These are phyloP conservation scores for Talaromyces albobiverticillius DNA, from an alignment of 2,329 filamentous ascomycete genomes.

Conservation along the genomic window DNA sequence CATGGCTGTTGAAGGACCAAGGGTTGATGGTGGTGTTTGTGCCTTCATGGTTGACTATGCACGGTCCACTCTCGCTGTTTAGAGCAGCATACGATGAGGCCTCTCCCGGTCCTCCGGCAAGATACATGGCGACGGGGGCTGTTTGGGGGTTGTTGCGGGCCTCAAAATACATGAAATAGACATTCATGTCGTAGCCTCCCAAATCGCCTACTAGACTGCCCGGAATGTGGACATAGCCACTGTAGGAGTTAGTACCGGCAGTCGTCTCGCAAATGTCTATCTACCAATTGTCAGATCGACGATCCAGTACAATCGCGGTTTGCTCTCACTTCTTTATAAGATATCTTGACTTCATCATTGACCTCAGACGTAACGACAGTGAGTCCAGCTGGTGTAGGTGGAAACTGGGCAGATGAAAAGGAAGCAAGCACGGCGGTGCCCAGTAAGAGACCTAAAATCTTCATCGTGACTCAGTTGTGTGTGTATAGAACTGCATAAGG, in stretches of 20 bases:
- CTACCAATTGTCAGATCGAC: not conserved
- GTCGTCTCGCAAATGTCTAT: not conserved
- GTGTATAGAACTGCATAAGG: not conserved
- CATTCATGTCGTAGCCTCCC: not conserved
- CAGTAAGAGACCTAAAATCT: not conserved
- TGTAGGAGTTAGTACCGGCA: not conserved
- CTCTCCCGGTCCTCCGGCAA: constrained; percentile 55
- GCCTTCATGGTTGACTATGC: constrained; percentile 44
- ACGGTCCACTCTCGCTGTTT: constrained; percentile 43
- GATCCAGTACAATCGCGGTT: not conserved
- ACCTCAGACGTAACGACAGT: not conserved
- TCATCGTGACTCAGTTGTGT: not conserved
- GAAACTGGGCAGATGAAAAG: not conserved
- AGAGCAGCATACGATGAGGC: constrained; percentile 46
- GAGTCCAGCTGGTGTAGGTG: not conserved
- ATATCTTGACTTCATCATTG: not conserved
- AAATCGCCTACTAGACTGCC: not conserved
- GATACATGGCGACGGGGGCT: constrained; percentile 55
- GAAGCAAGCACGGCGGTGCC: not conserved
- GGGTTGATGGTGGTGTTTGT: constrained; percentile 48
- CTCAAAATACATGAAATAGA: constrained; percentile 53
- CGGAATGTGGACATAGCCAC: constrained; percentile 1
- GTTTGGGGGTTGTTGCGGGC: constrained; percentile 42
- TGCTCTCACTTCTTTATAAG: not conserved
- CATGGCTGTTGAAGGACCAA: constrained; percentile 57